Evolutionary conservation across 495 filamentous ascomycete genomes (phyloP), one percentile per base, ranked within the genome.

Genomic region (Aspergillus cristatus): DNA sequence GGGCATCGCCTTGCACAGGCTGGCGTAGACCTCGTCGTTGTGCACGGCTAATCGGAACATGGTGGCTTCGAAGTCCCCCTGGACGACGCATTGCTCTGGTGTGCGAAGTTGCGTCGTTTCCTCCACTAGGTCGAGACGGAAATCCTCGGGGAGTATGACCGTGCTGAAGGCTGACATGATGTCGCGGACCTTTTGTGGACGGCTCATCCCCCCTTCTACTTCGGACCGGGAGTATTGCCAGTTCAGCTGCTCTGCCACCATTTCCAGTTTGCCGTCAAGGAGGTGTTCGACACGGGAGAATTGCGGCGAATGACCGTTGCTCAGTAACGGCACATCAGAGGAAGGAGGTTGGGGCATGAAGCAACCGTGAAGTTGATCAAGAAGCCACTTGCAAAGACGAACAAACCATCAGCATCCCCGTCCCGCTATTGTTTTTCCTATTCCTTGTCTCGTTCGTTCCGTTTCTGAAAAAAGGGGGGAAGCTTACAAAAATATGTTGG

Each of bases 1-100:
- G 1, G 66, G 66, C 57, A 73, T 67, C 1, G 60, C 61, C 37
- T 67, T 64, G 43, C 64, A 67, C 10, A 75, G 54, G 38, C 58
- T 65, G 18, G 44, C 47, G 41, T 59, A 71, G 35, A 73, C 58
- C 14, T 54, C 48, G 22, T 69, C 57, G 35, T 74, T 66, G 38
- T 66, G 58, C 3, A 72, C 57, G 6, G 68, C 68, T 0, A 74
- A 60, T 6, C 65, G 55, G 48, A 72, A 74, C 30, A 72, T 57
- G 1, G 71, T 75, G 13, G 62, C 62, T 36, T 66, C 63, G n/a
- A 73, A 58, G 35, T 70, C 65, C 2, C 62, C 63, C 38, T 67
- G 68, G 7, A 71, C 61, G 12, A 70, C 60, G 42, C 65, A 63
- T 28, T 67, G 56, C 44, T 70, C 65, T 14, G 60, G 48, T 15